phyloP scores from a whole-genome alignment of 2,329 filamentous ascomycete species.

The Colletotrichum sp. region DNA sequence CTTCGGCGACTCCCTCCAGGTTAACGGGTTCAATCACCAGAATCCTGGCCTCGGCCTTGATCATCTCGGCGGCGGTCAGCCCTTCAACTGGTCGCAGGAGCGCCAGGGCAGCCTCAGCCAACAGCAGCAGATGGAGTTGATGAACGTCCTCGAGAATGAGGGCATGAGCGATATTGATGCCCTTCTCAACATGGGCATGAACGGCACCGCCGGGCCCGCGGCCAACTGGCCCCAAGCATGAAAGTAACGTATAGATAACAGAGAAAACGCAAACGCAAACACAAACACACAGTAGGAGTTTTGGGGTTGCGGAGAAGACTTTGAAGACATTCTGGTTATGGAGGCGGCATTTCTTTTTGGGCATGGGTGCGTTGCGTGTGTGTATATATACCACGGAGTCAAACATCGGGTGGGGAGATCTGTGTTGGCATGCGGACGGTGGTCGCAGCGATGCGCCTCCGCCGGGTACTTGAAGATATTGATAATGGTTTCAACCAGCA shows the following conservation, averaged over 20 bases:
- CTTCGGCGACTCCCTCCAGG: slow-evolving; percentile 41
- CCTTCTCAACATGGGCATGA: slow-evolving; percentile 52
- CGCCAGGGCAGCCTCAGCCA: slow-evolving; percentile 76
- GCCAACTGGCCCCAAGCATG: slow-evolving; percentile 9
- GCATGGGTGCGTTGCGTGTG: background rate
- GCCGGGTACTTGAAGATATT: background rate
- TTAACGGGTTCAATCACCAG: slow-evolving; percentile 3
- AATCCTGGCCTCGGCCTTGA: slow-evolving; percentile 34
- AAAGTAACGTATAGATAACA: background rate
- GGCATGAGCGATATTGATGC: slow-evolving; percentile 67
- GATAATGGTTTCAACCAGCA: background rate
- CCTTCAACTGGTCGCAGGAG: slow-evolving; percentile 44
- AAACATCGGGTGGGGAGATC: background rate
- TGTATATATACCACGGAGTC: slow-evolving; percentile 16
- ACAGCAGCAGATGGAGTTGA: slow-evolving; percentile 82
- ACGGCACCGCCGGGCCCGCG: background rate
- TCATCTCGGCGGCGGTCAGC: slow-evolving; percentile 26
- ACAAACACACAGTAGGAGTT: background rate
- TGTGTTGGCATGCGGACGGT: background rate
- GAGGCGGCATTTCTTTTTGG: background rate
- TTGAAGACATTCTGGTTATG: background rate
- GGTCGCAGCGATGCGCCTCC: background rate
- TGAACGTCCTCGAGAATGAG: slow-evolving; percentile 78
- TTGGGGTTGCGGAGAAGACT: background rate
- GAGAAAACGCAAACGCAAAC: background rate